Conservation (phyloP, 2,329 filamentous ascomycete species). For the Scopulariopsis brevicaulis region DNA sequence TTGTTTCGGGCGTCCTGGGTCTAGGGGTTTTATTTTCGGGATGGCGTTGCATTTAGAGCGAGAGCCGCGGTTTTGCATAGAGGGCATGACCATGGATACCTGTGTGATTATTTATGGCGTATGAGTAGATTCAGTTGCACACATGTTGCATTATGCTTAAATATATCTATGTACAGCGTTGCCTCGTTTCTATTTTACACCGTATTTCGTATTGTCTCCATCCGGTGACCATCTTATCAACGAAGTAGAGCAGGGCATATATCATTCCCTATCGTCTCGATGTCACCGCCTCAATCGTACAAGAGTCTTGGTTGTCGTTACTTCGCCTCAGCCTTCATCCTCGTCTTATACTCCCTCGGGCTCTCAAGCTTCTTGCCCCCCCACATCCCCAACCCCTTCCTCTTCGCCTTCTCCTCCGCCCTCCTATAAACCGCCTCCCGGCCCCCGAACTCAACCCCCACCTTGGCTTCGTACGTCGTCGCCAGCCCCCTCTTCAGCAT, state of each 20-base stretch:
- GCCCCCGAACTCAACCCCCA: constrained; percentile 78
- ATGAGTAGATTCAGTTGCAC: no score
- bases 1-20: not conserved
- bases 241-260: not conserved
- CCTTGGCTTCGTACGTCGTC: constrained; percentile 89
- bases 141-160: not conserved
- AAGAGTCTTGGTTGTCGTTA: not conserved
- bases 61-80: not conserved
- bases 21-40: not conserved
- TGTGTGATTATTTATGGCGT: not conserved
- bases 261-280: not conserved
- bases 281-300: not conserved
- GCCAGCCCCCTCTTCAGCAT: constrained; percentile 81
- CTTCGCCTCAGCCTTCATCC: constrained; percentile 3
- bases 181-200: not conserved
- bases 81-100: not conserved
- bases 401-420: constrained; percentile 56
- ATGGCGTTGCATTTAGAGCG: not conserved
- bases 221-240: not conserved
- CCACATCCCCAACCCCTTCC: constrained; percentile 65
- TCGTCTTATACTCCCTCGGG: constrained; percentile 75
- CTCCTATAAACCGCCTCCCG: constrained; percentile 51
- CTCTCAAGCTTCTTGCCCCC: constrained; percentile 58
- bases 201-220: no score
- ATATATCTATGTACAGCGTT: not conserved